Evolutionary conservation across 2,329 filamentous ascomycete genomes (phyloP).

Genomic region (Epichloe festucae): DNA sequence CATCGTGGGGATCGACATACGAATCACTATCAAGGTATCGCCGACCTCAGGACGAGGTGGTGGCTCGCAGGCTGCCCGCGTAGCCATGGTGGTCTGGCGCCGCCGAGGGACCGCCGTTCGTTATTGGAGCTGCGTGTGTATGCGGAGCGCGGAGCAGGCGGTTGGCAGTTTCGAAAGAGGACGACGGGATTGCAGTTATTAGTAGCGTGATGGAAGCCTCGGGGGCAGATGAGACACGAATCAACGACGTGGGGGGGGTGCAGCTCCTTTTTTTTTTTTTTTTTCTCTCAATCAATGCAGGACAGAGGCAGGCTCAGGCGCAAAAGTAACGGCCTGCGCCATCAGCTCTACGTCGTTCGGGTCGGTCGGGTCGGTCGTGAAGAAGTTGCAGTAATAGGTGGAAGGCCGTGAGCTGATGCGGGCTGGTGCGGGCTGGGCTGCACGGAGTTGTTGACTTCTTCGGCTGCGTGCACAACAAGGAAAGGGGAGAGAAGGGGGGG

Average conservation of each 20-base stretch:
- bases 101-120: neutral
- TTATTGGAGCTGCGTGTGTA: neutral
- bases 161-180: neutral
- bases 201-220: neutral
- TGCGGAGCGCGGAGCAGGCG: neutral
- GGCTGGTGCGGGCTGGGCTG: neutral
- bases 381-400: neutral
- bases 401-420: neutral
- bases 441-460: neutral
- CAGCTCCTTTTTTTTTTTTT: neutral
- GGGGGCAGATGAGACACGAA: neutral
- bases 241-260: neutral
- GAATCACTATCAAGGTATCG: slow-evolving; percentile 57
- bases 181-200: neutral
- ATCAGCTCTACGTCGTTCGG: slow-evolving; percentile 2
- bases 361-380: neutral
- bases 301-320: slow-evolving; percentile 6
- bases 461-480: neutral
- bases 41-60: slow-evolving; percentile 44
- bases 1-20: slow-evolving; percentile 33
- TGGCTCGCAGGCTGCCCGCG: slow-evolving; percentile 23
- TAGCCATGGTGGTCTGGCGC: slow-evolving; percentile 25
- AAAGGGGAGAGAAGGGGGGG: neutral
- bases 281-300: slow-evolving; percentile 1
- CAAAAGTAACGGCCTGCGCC: slow-evolving; percentile 5